These are phyloP conservation scores for Mycena haematopus DNA, from an alignment of 768 basidiomycete species.

Conservation along the genomic window DNA sequence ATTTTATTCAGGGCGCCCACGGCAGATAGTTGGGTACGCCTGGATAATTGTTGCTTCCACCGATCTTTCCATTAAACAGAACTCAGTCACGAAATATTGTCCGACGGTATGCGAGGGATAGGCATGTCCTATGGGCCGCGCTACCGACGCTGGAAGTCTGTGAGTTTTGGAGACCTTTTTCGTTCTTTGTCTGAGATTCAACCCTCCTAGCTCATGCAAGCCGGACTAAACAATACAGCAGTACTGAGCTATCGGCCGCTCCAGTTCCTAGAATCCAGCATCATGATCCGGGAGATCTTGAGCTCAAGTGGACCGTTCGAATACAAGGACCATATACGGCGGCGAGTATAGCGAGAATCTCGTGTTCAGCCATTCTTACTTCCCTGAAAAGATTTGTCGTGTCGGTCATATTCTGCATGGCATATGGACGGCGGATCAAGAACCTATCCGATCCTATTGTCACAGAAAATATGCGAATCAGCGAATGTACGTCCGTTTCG, in stretches of 20 bases:
- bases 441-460: constrained; percentile 1
- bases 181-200: background rate
- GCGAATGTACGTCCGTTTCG: background rate
- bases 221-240: constrained; percentile 13
- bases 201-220: constrained; percentile 4
- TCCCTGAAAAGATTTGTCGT: background rate
- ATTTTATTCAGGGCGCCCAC: constrained; percentile 43
- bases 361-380: background rate
- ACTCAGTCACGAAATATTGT: constrained; percentile 38
- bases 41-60: background rate
- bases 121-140: constrained; percentile 40
- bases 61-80: background rate
- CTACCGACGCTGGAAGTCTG: constrained; percentile 43
- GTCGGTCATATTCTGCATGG: constrained; percentile 7
- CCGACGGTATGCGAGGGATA: constrained; percentile 41
- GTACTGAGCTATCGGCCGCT: constrained; percentile 23
- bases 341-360: background rate
- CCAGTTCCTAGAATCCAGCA: constrained; percentile 20
- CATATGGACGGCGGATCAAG: constrained; percentile 5
- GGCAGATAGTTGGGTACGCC: constrained; percentile 39
- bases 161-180: constrained; percentile 20
- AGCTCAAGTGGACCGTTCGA: background rate
- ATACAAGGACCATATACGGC: constrained; percentile 11
- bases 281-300: constrained; percentile 18
- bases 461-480: background rate